A percentile compares a stretch with the other conserved stretches of the same genome.
These are phyloP conservation scores for Suillus clintonianus DNA, from an alignment of 768 basidiomycete genomes.

Conservation along the genomic window DNA sequence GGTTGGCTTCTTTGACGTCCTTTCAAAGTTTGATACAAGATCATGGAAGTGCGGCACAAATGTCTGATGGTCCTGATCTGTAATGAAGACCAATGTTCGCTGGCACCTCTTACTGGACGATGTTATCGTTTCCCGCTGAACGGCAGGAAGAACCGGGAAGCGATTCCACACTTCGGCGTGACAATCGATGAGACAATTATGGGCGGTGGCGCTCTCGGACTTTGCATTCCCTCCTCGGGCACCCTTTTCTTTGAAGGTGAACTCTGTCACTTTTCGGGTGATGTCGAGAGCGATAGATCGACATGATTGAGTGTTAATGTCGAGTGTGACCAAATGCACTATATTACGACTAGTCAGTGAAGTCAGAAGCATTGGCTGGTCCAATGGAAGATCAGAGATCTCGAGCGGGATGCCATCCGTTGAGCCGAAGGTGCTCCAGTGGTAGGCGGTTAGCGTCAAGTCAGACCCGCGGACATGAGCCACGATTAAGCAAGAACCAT, in stretches of 20 bases:
- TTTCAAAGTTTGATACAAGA: slow-evolving; percentile 50
- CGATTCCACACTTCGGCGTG: slow-evolving; percentile 60
- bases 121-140: slow-evolving; percentile 46
- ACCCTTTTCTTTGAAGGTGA: slow-evolving; percentile 52
- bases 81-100: slow-evolving; percentile 46
- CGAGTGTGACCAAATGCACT: slow-evolving; percentile 46
- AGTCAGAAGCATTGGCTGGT: slow-evolving; percentile 35
- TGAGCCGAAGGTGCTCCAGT: slow-evolving; percentile 60
- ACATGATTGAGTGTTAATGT: slow-evolving; percentile 31
- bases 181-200: slow-evolving; percentile 58
- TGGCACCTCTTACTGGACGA: slow-evolving; percentile 33
- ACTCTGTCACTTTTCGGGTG: slow-evolving; percentile 56
- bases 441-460: slow-evolving; percentile 42
- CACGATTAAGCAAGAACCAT: slow-evolving; percentile 53
- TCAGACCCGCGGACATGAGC: slow-evolving; percentile 24
- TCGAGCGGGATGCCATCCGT: slow-evolving; percentile 43
- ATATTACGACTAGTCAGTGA: slow-evolving; percentile 45
- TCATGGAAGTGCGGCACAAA: slow-evolving; percentile 47
- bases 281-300: slow-evolving; percentile 52
- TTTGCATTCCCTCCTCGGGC: slow-evolving; percentile 16
- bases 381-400: slow-evolving; percentile 25
- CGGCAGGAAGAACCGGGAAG: slow-evolving; percentile 57
- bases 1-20: slow-evolving; percentile 52
- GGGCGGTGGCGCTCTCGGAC: slow-evolving; percentile 24
- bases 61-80: slow-evolving; percentile 34